These are phyloP conservation scores for Colletotrichum spinosum DNA, from an alignment of 2,329 filamentous ascomycete genomes.

Conservation along the genomic window DNA sequence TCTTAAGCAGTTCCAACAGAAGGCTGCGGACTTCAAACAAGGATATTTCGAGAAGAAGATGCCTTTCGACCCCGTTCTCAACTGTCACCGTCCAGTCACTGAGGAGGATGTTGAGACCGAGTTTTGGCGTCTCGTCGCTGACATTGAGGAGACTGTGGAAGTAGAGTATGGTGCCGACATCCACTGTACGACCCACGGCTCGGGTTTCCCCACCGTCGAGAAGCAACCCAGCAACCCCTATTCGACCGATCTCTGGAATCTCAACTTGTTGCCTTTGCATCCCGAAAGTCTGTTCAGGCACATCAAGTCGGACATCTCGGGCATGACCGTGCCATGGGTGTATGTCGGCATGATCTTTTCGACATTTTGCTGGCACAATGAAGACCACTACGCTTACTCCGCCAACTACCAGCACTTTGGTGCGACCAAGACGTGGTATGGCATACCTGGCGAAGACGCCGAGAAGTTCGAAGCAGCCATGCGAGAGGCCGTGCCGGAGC, in stretches of 20 bases:
- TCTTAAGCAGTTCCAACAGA: slow-evolving; percentile 94
- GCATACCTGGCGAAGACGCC: slow-evolving; percentile 92
- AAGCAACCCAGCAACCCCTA: slow-evolving; percentile 89
- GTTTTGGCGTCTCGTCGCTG: slow-evolving; percentile 96
- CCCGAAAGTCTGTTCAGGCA: slow-evolving; percentile 94
- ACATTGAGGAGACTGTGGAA: slow-evolving; percentile 93
- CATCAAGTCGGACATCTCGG: slow-evolving; percentile 98
- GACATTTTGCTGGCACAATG: slow-evolving; percentile 99
- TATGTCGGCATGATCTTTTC: slow-evolving; percentile 99
- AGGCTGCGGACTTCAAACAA: slow-evolving; percentile 94
- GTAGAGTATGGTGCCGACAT: slow-evolving; percentile 99
- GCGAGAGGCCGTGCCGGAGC: slow-evolving; percentile 92
- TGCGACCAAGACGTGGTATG: slow-evolving; percentile 99
- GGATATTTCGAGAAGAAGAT: slow-evolving; percentile 92
- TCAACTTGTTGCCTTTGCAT: slow-evolving; percentile 91
- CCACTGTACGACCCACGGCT: slow-evolving; percentile 97
- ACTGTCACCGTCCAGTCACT: slow-evolving; percentile 83
- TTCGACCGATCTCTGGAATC: slow-evolving; percentile 92
- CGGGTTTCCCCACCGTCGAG: slow-evolving; percentile 94
- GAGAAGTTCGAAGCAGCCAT: slow-evolving; percentile 96
- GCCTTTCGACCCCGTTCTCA: slow-evolving; percentile 86
- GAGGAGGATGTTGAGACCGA: slow-evolving; percentile 97
- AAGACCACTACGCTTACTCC: slow-evolving; percentile 98
- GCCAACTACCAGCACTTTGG: slow-evolving; percentile 99
- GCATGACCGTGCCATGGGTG: slow-evolving; percentile 99